Base-by-base conservation (phyloP, 352 stramenopile genomes). In the Globisporangium apiculatum region DNA sequence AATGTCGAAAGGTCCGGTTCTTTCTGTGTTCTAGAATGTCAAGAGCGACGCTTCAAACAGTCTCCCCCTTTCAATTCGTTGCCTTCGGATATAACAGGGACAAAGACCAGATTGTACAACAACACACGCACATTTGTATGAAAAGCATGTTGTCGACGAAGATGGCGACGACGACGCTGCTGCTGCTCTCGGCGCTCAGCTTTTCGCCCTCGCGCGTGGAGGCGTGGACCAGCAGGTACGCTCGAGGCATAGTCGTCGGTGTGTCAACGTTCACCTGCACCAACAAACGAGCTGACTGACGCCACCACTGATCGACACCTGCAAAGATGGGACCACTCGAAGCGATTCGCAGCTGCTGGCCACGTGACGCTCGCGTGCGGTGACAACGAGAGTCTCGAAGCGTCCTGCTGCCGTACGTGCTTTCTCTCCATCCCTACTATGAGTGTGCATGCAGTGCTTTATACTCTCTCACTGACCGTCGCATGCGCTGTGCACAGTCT, bases 251-350 rank as follows among this genome's bases (percentile, higher is more conserved):
- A 31, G 24, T 31, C 24, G 24, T 3, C 3, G 1, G 1, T 31
- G 24, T 3, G 24, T 31, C 24, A 31, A 31, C 24, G 24, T 31
- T 3, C 24, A 31, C 24, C 24, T 31, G 24, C 24, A 31, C 2
- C 24, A 31, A 3, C 24, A 31, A 31, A 51, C 42, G 4, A 14
- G 40, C 17, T 49, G 47, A 49, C 41, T 48, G 49, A 51, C n/a
- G 14, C 24, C 24, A 31, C 24, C 2, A 31, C 24, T 31, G 24
- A 31, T 31, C 35, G 42, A 43, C 51, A 35, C 15, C 17, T 24
- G 7, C 5, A 6, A 35, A 90, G 83, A 51, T 94, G 83, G 83
- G 75, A 91, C 60, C 73, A 87, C 61, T 85, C 79, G n/a, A 90
- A 89, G 71, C 73, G 72, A 41, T 94, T 94, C 61, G 73, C 76